Evolutionary conservation across 2,329 filamentous ascomycete genomes (phyloP).

Genomic region (Coleophoma crateriformis): DNA sequence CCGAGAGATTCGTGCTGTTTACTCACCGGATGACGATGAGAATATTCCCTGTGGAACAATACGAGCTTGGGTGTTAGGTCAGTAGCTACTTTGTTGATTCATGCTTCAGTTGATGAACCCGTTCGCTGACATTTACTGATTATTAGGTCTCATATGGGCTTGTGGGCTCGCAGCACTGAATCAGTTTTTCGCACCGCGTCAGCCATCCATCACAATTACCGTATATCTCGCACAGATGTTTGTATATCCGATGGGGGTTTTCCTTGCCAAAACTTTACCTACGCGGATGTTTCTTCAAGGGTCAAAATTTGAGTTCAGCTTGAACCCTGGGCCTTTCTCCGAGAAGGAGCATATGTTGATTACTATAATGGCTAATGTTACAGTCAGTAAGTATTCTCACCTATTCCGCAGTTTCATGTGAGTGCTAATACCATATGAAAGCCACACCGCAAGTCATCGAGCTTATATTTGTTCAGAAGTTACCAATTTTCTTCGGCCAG

Average conservation of each 20-base stretch:
- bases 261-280: not conserved
- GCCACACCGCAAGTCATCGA: too few relatives aligned
- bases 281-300: not conserved
- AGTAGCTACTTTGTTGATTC: too few relatives aligned
- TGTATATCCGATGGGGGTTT: slow-evolving; percentile 36
- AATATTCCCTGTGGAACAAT: slow-evolving; percentile 59
- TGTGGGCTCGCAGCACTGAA: not conserved
- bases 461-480: too few relatives aligned
- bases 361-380: slow-evolving; percentile 51
- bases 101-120: slow-evolving; percentile 19
- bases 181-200: slow-evolving; percentile 2
- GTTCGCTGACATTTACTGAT: not conserved
- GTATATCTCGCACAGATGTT: slow-evolving; percentile 3
- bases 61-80: slow-evolving; percentile 56
- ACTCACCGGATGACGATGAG: slow-evolving; percentile 53
- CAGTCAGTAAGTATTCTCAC: too few relatives aligned
- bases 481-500: too few relatives aligned
- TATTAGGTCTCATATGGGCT: not conserved
- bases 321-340: slow-evolving; percentile 60
- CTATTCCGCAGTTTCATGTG: too few relatives aligned
- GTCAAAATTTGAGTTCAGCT: not conserved
- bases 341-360: slow-evolving; percentile 63
- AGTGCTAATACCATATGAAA: too few relatives aligned
- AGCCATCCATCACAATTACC: slow-evolving; percentile 2
- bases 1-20: slow-evolving; percentile 44